A percentile compares a stretch with the other conserved stretches of the same genome.
Evolutionary conservation across 768 basidiomycete species (phyloP).

Genomic region (Coprinopsis sp.): DNA sequence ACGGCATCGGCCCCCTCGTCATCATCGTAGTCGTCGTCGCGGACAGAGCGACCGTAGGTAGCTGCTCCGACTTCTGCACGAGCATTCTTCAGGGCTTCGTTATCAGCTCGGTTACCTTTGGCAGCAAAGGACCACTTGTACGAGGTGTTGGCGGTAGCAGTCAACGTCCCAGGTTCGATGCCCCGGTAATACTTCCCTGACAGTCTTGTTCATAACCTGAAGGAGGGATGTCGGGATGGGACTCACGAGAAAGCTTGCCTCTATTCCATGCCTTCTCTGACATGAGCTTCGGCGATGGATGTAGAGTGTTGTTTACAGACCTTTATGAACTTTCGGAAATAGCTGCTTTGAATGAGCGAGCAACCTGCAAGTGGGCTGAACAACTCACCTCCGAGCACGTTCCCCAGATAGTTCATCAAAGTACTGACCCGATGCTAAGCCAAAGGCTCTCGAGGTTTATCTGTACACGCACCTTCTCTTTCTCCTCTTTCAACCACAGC

Average conservation of each 20-base stretch:
- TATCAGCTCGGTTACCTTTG: conserved; percentile 56
- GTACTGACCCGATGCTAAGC: conserved; percentile 44
- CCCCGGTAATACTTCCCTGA: conserved; percentile 42
- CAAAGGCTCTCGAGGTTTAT: neutral
- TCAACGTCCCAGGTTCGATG: conserved; percentile 47
- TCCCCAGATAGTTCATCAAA: conserved; percentile 84
- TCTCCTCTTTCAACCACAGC: conserved; percentile 75
- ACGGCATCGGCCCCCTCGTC: neutral
- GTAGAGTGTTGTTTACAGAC: conserved; percentile 25
- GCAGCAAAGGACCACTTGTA: conserved; percentile 88
- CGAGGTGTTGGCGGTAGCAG: conserved; percentile 66
- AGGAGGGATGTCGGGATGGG: neutral
- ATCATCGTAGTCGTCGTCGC: conserved; percentile 1
- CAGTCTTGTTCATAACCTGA: neutral
- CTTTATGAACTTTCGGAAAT: conserved; percentile 92
- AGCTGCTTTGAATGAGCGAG: conserved; percentile 45
- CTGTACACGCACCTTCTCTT: conserved; percentile 35
- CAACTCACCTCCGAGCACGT: conserved; percentile 63
- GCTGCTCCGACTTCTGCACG: conserved; percentile 56
- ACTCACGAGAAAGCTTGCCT: conserved; percentile 64
- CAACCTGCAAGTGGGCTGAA: conserved; percentile 13
- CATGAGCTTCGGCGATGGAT: conserved; percentile 2
- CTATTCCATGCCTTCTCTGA: conserved; percentile 69
- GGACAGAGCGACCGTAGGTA: conserved; percentile 30
- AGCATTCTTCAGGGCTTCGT: conserved; percentile 50